Evolutionary conservation across 1,139 yeast genomes (phyloP), one percentile per base, ranked within the genome.

Genomic region (Arxiozyma telluris): DNA sequence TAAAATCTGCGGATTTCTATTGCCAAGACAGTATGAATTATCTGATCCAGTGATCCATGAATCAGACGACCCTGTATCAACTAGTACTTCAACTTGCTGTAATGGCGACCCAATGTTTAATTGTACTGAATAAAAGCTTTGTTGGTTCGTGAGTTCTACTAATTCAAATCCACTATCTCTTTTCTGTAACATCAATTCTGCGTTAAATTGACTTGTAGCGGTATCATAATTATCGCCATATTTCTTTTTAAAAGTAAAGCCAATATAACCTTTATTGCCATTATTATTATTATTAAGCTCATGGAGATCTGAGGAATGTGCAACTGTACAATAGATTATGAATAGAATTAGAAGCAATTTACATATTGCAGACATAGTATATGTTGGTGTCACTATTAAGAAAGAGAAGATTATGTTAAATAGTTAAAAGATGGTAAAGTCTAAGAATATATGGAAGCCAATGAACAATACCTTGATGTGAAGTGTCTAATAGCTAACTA

Each of bases 31-130:
- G 42, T 60, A 63, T 3, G 67, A 65, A 53, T 64, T 64, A 18
- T 57, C 50, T 9, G 64, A 57, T 5, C 63, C 60, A 21, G 61
- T 59, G n/a, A 84, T 80, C 91, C 91, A 85, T 55, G 84, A 69
- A 64, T 84, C 91, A 4, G 87, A 76, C 1, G 88, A 82, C 0
- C 91, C 91, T 2, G 91, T 85, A 62, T 85, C 91, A 20, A 86
- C 69, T 58, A 82, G 71, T 1, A 82, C 82, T 5, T 72, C 71
- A 38, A 84, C 76, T 9, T 72, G 65, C 59, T 81, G 82, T 0
- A 73, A 65, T 8, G 81, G 76, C 0, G 86, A 76, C 4, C 93
- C 91, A 25, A 84, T 62, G 15, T 59, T 58, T 27, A 67, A 53
- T 6, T 61, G 58, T 4, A 65, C 68, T 0, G 69, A 61, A 51